Evolutionary conservation across 768 basidiomycete species (phyloP).

Genomic region (Agrocybe chaxingu): DNA sequence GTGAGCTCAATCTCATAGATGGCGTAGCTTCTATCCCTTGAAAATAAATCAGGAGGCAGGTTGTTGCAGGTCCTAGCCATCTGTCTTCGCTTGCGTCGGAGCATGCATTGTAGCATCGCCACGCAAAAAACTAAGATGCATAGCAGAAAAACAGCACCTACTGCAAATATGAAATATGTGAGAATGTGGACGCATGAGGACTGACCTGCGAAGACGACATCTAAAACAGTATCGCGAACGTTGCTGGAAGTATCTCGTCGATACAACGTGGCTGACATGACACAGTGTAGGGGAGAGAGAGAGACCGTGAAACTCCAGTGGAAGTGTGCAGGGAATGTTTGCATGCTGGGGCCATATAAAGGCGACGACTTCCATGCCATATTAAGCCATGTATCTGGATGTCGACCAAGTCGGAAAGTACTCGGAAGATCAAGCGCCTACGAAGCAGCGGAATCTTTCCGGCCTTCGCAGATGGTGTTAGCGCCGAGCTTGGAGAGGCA

Average conservation of each 20-base stretch:
- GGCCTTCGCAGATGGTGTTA: too few species aligned
- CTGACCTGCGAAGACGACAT: slow-evolving; percentile 1
- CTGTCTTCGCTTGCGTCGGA: slow-evolving; percentile 3
- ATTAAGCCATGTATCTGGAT: too few species aligned
- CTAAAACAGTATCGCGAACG: slow-evolving; percentile 7
- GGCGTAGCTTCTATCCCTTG: slow-evolving; percentile 1
- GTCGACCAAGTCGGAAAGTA: too few species aligned
- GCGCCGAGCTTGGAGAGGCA: too few species aligned
- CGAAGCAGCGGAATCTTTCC: too few species aligned
- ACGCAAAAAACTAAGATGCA: slow-evolving; percentile 9
- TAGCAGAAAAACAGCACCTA: slow-evolving; percentile 9
- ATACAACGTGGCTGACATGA: not conserved
- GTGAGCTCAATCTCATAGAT: slow-evolving; percentile 5
- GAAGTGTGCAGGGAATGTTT: too few species aligned
- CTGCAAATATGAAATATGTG: not conserved
- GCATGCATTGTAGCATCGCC: slow-evolving; percentile 6
- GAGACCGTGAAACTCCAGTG: not conserved
- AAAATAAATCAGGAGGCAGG: not conserved
- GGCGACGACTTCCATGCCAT: too few species aligned
- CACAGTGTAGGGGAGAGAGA: too few species aligned
- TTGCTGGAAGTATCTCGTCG: slow-evolving; percentile 1
- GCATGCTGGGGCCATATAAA: too few species aligned
- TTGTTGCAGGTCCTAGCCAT: not conserved
- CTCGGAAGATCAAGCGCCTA: too few species aligned
- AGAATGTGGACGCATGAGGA: not conserved